Conservation (phyloP, 257 asterid species). For the Solanum paucissectum region DNA sequence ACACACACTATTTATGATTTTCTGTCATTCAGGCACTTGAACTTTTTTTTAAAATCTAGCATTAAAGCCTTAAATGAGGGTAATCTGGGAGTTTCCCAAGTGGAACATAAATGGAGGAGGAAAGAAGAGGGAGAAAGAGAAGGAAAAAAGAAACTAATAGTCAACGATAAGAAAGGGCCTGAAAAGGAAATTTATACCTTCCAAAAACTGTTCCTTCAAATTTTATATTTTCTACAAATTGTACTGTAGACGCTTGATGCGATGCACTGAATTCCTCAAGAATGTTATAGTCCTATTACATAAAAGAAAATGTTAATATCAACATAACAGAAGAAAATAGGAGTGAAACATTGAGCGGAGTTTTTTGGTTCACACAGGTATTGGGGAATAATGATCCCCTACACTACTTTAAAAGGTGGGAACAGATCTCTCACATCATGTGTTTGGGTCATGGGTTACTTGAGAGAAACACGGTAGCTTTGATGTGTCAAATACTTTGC, state of each 20-base stretch:
- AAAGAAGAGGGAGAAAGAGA: neutral
- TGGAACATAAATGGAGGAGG: neutral
- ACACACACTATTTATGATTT: neutral
- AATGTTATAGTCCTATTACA: slow-evolving; percentile 52
- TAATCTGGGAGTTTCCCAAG: neutral
- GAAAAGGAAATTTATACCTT: slow-evolving; percentile 34
- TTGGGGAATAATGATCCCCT: neutral
- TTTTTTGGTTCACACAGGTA: neutral
- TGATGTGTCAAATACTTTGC: neutral
- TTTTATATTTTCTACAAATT: slow-evolving; percentile 34
- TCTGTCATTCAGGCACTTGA: neutral
- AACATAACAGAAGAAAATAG: neutral
- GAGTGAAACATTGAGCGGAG: neutral
- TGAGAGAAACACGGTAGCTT: neutral
- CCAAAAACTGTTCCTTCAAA: slow-evolving; percentile 62
- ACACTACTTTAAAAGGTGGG: neutral
- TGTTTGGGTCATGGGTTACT: neutral
- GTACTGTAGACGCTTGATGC: slow-evolving; percentile 76
- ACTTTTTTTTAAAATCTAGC: neutral
- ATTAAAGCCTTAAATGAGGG: neutral
- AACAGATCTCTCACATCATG: neutral
- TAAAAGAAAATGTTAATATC: slow-evolving; percentile 2
- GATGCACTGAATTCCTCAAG: slow-evolving; percentile 69
- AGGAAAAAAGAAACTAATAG: neutral
- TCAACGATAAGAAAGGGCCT: neutral